These are phyloP conservation scores for Fusarium marasasianum DNA, from an alignment of 2,329 filamentous ascomycete species.

Conservation along the genomic window DNA sequence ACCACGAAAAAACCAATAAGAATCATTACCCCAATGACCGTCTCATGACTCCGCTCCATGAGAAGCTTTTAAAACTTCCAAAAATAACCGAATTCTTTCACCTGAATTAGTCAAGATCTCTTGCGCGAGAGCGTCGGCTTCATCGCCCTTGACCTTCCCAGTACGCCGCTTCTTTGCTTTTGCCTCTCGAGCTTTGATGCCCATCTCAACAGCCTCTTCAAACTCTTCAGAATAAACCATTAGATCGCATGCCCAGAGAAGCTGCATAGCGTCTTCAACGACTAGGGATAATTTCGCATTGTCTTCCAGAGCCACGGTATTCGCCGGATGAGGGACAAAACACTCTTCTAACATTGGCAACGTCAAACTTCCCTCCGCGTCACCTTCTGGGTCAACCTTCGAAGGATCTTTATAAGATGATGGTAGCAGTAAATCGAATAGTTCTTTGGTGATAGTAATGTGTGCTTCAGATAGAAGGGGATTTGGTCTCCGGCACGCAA, in stretches of 20 bases:
- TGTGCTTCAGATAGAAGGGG: slow-evolving; percentile 51
- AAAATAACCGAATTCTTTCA: slow-evolving; percentile 53
- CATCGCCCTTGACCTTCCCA: slow-evolving; percentile 46
- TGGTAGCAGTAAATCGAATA: slow-evolving; percentile 58
- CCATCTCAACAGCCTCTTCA: slow-evolving; percentile 53
- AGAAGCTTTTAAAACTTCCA: slow-evolving; percentile 47
- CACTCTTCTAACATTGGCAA: slow-evolving; percentile 61
- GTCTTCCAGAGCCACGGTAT: slow-evolving; percentile 67
- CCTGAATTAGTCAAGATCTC: slow-evolving; percentile 57
- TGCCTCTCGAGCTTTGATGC: slow-evolving; percentile 58
- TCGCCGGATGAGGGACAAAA: slow-evolving; percentile 74
- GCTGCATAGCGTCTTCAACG: slow-evolving; percentile 71
- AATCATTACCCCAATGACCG: background rate
- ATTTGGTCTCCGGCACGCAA: slow-evolving; percentile 54
- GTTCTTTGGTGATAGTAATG: slow-evolving; percentile 56
- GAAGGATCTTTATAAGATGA: slow-evolving; percentile 53
- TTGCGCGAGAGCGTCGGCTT: slow-evolving; percentile 54
- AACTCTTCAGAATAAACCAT: slow-evolving; percentile 51
- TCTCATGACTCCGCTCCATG: slow-evolving; percentile 26
- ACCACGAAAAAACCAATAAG: slow-evolving; percentile 4
- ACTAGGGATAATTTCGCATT: slow-evolving; percentile 78
- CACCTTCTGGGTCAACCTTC: slow-evolving; percentile 49
- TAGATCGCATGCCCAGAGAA: slow-evolving; percentile 54
- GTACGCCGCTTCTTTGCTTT: slow-evolving; percentile 57
- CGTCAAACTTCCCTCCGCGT: slow-evolving; percentile 53